These are phyloP conservation scores for Agarophyton chilense DNA, from an alignment of 23 red algal genomes.

Conservation along the genomic window DNA sequence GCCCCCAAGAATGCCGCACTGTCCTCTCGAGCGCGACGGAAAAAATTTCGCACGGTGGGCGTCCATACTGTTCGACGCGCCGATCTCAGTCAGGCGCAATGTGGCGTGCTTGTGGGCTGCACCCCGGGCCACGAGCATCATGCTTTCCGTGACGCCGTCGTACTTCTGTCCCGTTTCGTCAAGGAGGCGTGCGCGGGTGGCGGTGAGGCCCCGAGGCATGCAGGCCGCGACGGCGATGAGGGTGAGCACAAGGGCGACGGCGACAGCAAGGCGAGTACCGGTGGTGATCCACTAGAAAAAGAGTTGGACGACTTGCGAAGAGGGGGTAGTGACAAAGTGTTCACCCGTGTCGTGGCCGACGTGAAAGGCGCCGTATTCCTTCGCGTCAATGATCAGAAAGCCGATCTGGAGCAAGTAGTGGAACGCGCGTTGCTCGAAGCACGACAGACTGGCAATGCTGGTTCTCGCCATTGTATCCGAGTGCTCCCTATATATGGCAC, in stretches of 20 bases:
- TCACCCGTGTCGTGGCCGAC: constrained; percentile 43
- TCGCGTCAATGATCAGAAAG: not conserved
- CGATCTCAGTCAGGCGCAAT: not conserved
- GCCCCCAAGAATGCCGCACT: not conserved
- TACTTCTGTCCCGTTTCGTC: constrained; percentile 10
- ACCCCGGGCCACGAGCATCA: constrained; percentile 61
- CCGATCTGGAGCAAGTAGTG: constrained; percentile 40
- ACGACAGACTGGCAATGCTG: constrained; percentile 3
- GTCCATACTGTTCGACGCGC: not conserved
- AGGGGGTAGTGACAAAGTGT: not conserved
- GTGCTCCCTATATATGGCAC: constrained; percentile 47
- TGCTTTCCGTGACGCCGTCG: constrained; percentile 57
- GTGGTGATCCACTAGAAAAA: not conserved
- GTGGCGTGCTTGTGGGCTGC: constrained; percentile 52
- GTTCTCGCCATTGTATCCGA: constrained; percentile 51
- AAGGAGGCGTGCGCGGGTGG: not conserved
- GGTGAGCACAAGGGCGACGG: too few species aligned
- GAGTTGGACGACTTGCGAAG: constrained; percentile 32
- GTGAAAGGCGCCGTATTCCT: constrained; percentile 55
- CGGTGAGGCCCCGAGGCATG: too few species aligned
- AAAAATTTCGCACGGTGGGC: constrained; percentile 33
- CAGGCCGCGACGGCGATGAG: too few species aligned
- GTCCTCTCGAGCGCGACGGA: constrained; percentile 8
- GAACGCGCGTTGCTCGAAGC: constrained; percentile 43
- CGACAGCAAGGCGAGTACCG: too few species aligned